Base-by-base conservation (phyloP, 1,139 yeast species). In the Kodamaea derodonti region DNA sequence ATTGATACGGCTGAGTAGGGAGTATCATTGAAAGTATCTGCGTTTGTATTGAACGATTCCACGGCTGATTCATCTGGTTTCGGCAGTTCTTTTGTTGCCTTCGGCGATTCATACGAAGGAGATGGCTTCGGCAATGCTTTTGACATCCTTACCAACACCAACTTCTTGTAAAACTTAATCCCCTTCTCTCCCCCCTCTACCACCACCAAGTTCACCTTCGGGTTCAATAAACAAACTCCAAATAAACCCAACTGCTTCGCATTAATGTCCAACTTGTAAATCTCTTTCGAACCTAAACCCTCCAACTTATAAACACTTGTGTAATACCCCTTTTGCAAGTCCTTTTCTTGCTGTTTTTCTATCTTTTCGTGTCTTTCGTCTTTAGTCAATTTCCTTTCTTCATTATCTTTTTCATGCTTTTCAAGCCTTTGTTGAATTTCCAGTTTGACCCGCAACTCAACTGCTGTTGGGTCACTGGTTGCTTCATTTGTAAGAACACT, bases 381-480 rank as follows among this genome's bases (percentile, higher is more conserved):
- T 25, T 70, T 67, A 0, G 78, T 72, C 27, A 83, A 58, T 48
- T 76, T 78, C 18, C 97, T 65, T 2, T 65, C 74, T 35, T 72
- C 72, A 54, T 92, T 92, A 22, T 59, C 71, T 25, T 62, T 61
- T 43, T 75, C 66, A 57, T 92, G 99, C 31, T 63, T 61, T n/a
- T 61, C 47, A 22, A 64, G 62, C 18, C 99, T 66, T 30, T 75
- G 74, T 27, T 72, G 79, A 8, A 87, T 84, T 42, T 90, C 94
- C 27, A 65, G 59, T 32, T 76, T 67, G 0, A 94, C 97, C 36
- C 69, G 60, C 54, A 70, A 68, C 51, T 92, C 98, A 46, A 90
- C 81, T 4, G 78, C 78, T 0, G 98, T 92, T 0, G 98, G 98
- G 51, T 92, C 95, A 41, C 74, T 71, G 31, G 88, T 82, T n/a